These are phyloP conservation scores for Beauveria sp. DNA, from an alignment of 2,329 filamentous ascomycete species.

Conservation along the genomic window DNA sequence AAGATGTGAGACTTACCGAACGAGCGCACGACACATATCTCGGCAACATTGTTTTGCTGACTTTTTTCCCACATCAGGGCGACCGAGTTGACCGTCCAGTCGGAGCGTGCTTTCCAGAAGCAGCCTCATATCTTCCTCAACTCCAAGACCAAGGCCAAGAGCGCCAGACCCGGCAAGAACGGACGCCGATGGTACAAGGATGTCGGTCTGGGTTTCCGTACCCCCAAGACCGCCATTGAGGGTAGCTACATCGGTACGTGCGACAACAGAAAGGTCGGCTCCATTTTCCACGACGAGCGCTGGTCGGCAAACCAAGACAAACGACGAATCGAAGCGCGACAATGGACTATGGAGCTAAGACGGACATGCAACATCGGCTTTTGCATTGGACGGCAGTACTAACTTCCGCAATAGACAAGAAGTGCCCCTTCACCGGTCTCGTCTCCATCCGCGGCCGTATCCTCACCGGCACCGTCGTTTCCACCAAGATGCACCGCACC, in stretches of 20 bases:
- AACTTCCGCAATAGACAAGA: slow-evolving; percentile 75
- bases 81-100: slow-evolving; percentile 99
- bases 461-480: slow-evolving; percentile 97
- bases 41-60: slow-evolving; percentile 9
- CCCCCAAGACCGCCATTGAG: slow-evolving; percentile 97
- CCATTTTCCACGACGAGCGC: slow-evolving; percentile 6
- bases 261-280: slow-evolving; percentile 13
- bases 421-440: slow-evolving; percentile 99
- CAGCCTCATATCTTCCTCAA: slow-evolving; percentile 99
- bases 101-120: slow-evolving; percentile 99
- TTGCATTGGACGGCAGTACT: not conserved
- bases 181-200: slow-evolving; percentile 98
- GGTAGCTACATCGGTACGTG: slow-evolving; percentile 97
- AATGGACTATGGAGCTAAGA: not conserved
- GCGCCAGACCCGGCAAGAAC: slow-evolving; percentile 80
- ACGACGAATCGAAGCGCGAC: slow-evolving; percentile 3
- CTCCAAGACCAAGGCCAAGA: slow-evolving; percentile 85
- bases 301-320: not conserved
- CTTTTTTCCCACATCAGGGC: slow-evolving; percentile 53
- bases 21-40: not conserved
- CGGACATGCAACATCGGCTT: not conserved
- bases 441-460: slow-evolving; percentile 99
- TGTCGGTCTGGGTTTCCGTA: slow-evolving; percentile 97
- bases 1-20: slow-evolving; percentile 32
- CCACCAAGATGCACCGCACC: slow-evolving; percentile 99